Conservation (phyloP, 257 asterid genomes). For the Dorcoceras hygrometricum region DNA sequence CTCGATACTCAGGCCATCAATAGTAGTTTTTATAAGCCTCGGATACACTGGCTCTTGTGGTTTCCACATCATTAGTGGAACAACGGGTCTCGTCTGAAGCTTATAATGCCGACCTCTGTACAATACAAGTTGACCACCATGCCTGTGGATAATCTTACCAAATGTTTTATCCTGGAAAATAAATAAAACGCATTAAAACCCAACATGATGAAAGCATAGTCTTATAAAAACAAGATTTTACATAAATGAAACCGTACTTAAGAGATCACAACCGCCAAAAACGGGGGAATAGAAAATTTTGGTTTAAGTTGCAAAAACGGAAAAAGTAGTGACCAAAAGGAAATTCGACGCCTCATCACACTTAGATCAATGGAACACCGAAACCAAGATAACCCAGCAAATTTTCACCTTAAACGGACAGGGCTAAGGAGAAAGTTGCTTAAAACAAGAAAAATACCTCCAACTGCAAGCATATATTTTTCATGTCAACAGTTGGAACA, state of each 20-base stretch:
- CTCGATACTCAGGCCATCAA: constrained; percentile 77
- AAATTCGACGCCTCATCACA: background rate
- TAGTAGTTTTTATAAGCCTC: constrained; percentile 73
- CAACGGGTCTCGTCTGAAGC: constrained; percentile 51
- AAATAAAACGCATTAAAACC: constrained; percentile 8
- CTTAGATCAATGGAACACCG: background rate
- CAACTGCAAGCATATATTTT: constrained; percentile 71
- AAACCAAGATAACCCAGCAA: constrained; percentile 1
- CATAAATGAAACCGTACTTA: background rate
- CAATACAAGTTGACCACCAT: constrained; percentile 62
- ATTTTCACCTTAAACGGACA: constrained; percentile 10
- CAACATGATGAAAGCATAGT: background rate
- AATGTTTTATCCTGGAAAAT: constrained; percentile 72
- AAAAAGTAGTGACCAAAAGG: background rate
- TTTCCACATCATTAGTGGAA: constrained; percentile 94
- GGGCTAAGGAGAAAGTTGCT: background rate
- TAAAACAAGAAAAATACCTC: constrained; percentile 56
- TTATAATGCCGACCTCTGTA: constrained; percentile 81
- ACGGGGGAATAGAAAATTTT: background rate
- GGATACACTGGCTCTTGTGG: constrained; percentile 97
- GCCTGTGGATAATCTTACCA: constrained; percentile 77
- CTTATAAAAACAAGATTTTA: background rate
- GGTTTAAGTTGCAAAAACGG: background rate
- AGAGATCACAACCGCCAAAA: background rate
- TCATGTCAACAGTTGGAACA: constrained; percentile 92